Evolutionary conservation across 495 filamentous ascomycete genomes (phyloP), one percentile per base, ranked within the genome.

Genomic region (Pseudevernia furfuracea): DNA sequence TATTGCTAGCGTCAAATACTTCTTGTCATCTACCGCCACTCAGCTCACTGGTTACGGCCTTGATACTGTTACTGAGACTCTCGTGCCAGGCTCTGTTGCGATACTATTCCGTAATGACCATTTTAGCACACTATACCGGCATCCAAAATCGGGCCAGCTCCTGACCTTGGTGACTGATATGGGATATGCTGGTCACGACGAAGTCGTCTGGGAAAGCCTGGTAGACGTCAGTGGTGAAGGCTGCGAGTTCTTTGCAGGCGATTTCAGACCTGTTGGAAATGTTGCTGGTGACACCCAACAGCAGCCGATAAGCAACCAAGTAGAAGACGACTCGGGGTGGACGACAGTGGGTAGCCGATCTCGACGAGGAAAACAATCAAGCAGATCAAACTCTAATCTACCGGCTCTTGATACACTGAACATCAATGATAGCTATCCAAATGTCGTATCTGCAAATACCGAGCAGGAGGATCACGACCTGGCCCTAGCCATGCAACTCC

Each of bases 101-200:
- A 97, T 98, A 58, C 75, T 97, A 3, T 98, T 98, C 77, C 84
- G 94, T 39, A 98, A 98, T 67, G 93, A 97, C 69, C 94, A 98
- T 75, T 98, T 98, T 71, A 88, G 88, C 37, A 97, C 94, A 0
- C 71, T 98, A 0, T 96, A 96, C 72, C 85, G 91, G 64, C 78
- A 94, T 66, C 91, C 91, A 1, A 77, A 83, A 37, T 87, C 88
- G 0, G 74, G 81, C 6, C 81, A 86, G 66, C 80, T 98, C 0
- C 81, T 89, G 63, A 89, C 88, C 0, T 74, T 97, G 23, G 91
- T 98, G 32, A 98, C 94, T 12, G 94, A 98, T 74, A 87, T 88
- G 19, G 94, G 94, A 21, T 98, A 93, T 69, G 85, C 89, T 11
- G 81, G 80, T 21, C 91, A 96, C 71, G 89, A 91, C 36, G 94